Percentiles rank a stretch among this genome's conserved stretches.
Conservation (phyloP, 139 green algal genomes). For the Limnomonas spitsbergensis region DNA sequence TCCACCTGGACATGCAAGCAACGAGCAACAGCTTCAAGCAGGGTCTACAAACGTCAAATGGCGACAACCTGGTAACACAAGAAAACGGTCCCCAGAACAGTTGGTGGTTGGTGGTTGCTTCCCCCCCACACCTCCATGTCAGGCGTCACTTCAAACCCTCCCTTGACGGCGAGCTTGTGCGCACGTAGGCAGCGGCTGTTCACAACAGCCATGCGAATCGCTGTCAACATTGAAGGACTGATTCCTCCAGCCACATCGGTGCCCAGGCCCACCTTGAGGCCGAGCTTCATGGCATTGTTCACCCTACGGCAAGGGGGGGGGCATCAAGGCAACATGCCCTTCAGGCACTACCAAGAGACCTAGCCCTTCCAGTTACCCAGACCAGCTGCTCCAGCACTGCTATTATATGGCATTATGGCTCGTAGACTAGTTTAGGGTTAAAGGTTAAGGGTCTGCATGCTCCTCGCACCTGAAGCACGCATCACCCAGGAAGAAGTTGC, state of each 20-base stretch:
- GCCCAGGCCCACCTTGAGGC: conserved; percentile 64
- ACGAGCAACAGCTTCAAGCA: too few species aligned
- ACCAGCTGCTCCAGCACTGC: too few species aligned
- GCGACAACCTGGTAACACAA: too few species aligned
- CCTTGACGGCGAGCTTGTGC: conserved; percentile 46
- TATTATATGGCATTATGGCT: too few species aligned
- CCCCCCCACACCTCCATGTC: conserved; percentile 44
- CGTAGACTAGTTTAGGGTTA: too few species aligned
- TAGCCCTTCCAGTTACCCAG: too few species aligned
- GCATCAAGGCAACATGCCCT: neutral
- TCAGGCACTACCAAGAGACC: too few species aligned
- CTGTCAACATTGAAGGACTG: conserved; percentile 62
- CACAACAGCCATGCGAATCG: conserved; percentile 59
- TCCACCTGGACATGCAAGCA: conserved; percentile 3
- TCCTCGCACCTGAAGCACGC: conserved; percentile 43
- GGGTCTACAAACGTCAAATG: too few species aligned
- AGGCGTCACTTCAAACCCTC: conserved; percentile 30
- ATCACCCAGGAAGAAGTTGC: conserved; percentile 70
- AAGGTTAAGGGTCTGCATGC: neutral
- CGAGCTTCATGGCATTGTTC: conserved; percentile 36
- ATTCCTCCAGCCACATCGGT: conserved; percentile 66
- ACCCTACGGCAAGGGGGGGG: conserved; percentile 35
- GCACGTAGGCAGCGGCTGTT: conserved; percentile 48
- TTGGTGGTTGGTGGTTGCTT: too few species aligned
- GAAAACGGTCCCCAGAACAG: too few species aligned